A percentile compares a stretch with the other conserved stretches of the same genome.
Evolutionary conservation across 73 alveolate genomes (phyloP).

Genomic region (Stentor coeruleus): DNA sequence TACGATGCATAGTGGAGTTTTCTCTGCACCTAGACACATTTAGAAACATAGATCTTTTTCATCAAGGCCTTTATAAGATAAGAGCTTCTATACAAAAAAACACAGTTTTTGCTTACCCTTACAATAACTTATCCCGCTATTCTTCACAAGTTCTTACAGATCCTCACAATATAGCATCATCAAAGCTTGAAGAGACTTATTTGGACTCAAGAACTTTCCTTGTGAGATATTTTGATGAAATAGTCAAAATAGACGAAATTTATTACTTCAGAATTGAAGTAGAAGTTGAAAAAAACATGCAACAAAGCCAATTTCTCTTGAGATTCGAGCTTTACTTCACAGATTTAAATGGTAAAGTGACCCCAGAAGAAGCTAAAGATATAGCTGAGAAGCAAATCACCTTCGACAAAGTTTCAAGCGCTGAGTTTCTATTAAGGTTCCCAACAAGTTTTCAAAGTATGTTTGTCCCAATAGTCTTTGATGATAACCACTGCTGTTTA

Average conservation of each 20-base stretch:
- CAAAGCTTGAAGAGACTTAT: slow-evolving; percentile 45
- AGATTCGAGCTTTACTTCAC: background rate
- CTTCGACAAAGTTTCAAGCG: slow-evolving; percentile 6
- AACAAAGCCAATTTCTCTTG: background rate
- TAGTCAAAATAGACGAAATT: slow-evolving; percentile 33
- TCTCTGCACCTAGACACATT: slow-evolving; percentile 38
- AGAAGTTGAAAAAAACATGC: slow-evolving; percentile 1
- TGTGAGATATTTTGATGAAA: slow-evolving; percentile 73
- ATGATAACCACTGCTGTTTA: slow-evolving; percentile 35
- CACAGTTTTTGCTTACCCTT: slow-evolving; percentile 20
- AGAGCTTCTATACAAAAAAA: slow-evolving; percentile 1
- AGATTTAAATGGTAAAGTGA: slow-evolving; percentile 1
- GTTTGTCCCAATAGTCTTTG: slow-evolving; percentile 39
- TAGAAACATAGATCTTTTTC: slow-evolving; percentile 42
- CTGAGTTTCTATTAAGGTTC: background rate
- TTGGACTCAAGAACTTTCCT: slow-evolving; percentile 60
- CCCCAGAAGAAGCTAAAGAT: slow-evolving; percentile 7
- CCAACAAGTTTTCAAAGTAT: background rate
- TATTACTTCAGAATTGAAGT: slow-evolving; percentile 2
- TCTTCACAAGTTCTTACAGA: slow-evolving; percentile 21
- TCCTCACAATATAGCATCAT: slow-evolving; percentile 27
- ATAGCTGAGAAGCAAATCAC: background rate
- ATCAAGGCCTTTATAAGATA: slow-evolving; percentile 37
- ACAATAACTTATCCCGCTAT: background rate
- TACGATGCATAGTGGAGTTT: slow-evolving; percentile 12